Base-by-base conservation (phyloP, 2,329 filamentous ascomycete genomes). In the Clarireedia monteithiana region DNA sequence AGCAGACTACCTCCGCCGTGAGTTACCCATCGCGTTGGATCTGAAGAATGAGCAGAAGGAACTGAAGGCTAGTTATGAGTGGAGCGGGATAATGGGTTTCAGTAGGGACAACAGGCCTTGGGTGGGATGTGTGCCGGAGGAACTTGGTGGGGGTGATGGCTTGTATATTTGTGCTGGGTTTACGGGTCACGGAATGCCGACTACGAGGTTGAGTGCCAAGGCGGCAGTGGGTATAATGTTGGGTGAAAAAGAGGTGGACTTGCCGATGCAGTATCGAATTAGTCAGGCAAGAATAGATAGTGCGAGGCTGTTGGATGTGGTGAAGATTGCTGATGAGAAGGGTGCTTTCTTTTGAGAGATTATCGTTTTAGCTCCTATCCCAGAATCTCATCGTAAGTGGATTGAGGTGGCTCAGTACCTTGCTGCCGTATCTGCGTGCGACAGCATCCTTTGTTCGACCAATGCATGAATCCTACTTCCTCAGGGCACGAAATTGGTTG, bases 71-170 rank as follows among this genome's bases (percentile, higher is more conserved):
- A 71, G 68, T 4, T 69, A 72, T 48, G 71, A 80, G 66, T 92
- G 88, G 88, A 88, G 85, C 1, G 88, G 88, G 0, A 86, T 91
- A 62, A 91, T 91, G 88, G 88, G 85, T 0, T 91, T 83, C 69
- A 83, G 81, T 30, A 73, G 82, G 6, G 88, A 91, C 67, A 73
- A 77, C 0, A 69, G 78, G 50, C 86, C 88, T 0, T 91, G 84
- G 83, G 84, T 91, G 2, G 88, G 88, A 0, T 70, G 72, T 9
- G 79, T 91, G n/a, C 83, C 84, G 0, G 71, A 70, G 38, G 64
- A 68, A 5, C 61, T 78, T 24, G 71, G 78, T 5, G 79, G 77
- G n/a, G 71, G 78, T 6, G 67, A 75, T 2, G 83, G 84, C 0
- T 61, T 89, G 53, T 89, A 77, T 73, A 60, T 89, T 12, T 79